Conservation (phyloP, 2,329 filamentous ascomycete species). For the Zalaria obscura region DNA sequence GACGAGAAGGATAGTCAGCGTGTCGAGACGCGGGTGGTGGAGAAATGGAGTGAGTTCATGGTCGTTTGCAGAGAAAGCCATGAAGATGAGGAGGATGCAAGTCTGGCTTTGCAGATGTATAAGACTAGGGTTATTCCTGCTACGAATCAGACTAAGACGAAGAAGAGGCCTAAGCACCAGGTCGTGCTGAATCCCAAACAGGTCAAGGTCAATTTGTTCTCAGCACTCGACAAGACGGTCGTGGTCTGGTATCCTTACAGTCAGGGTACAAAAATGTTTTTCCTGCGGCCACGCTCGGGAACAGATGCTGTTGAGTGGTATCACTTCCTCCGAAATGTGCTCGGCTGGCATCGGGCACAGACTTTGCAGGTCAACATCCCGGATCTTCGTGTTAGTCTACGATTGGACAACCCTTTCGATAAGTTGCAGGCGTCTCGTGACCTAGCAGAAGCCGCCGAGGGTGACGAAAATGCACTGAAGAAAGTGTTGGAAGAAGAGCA, state of each 20-base stretch:
- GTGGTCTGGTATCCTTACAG: conserved; percentile 45
- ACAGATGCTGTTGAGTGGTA: conserved; percentile 55
- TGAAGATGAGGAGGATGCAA: conserved; percentile 38
- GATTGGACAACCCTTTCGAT: conserved; percentile 46
- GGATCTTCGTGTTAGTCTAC: conserved; percentile 44
- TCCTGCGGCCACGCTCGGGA: conserved; percentile 46
- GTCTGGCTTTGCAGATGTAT: conserved; percentile 45
- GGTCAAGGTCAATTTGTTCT: conserved; percentile 48
- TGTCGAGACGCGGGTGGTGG: conserved; percentile 41
- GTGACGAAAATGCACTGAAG: conserved; percentile 30
- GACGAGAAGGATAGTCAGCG: conserved; percentile 48
- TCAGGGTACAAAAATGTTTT: conserved; percentile 43
- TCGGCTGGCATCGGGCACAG: conserved; percentile 43
- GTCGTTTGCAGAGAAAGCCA: conserved; percentile 45
- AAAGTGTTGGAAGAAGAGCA: conserved; percentile 36
- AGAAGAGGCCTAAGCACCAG: conserved; percentile 41
- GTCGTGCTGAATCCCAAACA: conserved; percentile 40
- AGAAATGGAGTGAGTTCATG: conserved; percentile 54
- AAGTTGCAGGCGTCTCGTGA: conserved; percentile 31
- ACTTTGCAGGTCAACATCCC: conserved; percentile 48
- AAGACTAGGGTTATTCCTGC: conserved; percentile 47
- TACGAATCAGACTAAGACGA: conserved; percentile 34
- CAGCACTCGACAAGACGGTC: conserved; percentile 51
- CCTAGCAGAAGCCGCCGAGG: conserved; percentile 26
- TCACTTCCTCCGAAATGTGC: conserved; percentile 45